These are phyloP conservation scores for Bauhinia variegata DNA, from an alignment of 306 rosid species.

Conservation along the genomic window DNA sequence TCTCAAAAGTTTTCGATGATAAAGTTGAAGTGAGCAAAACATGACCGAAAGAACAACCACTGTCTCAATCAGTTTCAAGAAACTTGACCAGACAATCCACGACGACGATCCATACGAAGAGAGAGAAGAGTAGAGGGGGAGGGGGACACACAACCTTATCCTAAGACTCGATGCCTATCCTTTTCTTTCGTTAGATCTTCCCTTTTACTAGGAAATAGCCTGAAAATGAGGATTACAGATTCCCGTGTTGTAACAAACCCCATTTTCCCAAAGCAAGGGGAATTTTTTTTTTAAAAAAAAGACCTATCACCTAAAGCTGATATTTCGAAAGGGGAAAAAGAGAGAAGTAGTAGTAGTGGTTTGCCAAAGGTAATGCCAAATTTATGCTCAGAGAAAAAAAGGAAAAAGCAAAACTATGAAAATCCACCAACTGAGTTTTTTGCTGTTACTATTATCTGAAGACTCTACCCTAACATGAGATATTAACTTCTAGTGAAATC, in stretches of 20 bases:
- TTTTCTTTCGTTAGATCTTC: no score
- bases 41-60: neutral
- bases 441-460: no score
- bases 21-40: neutral
- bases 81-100: neutral
- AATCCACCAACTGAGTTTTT: slow-evolving; percentile 3
- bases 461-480: no score
- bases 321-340: neutral
- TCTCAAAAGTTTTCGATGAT: no score
- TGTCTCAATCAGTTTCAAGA: neutral
- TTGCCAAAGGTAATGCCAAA: neutral
- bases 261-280: no score
- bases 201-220: no score
- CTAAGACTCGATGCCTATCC: no score
- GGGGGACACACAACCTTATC: neutral
- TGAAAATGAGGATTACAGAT: no score
- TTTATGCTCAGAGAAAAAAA: neutral
- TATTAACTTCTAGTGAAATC: no score
- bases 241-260: no score
- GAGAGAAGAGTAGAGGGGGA: no score
- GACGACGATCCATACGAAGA: no score
- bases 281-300: neutral
- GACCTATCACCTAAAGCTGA: slow-evolving; percentile 6
- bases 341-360: neutral
- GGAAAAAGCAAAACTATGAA: neutral